Percentiles rank a stretch among this genome's conserved stretches.
phyloP scores from a whole-genome alignment of 2,329 filamentous ascomycete species.

The Paracoccidioides brasiliensis region DNA sequence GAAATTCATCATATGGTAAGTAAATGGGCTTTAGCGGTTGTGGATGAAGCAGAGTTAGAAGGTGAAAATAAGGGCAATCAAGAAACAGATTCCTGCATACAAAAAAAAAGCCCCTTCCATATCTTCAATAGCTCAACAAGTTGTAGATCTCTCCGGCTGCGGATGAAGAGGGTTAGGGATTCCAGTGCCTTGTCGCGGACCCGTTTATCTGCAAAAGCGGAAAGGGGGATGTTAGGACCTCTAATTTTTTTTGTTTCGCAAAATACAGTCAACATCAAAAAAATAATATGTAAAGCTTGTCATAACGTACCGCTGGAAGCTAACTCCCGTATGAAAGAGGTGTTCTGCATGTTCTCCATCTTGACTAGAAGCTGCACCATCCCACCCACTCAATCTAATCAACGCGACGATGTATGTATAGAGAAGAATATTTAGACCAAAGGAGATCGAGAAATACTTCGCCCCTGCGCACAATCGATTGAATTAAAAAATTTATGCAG shows the following conservation, averaged over 20 bases:
- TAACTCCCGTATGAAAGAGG: constrained; percentile 68
- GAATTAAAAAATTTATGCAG: too few relatives aligned
- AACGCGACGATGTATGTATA: not conserved
- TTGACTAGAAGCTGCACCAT: not conserved
- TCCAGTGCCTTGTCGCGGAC: constrained; percentile 63
- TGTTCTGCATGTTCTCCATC: constrained; percentile 30
- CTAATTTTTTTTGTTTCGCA: not conserved
- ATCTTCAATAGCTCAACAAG: constrained; percentile 68
- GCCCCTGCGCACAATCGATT: too few relatives aligned
- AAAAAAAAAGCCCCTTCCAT: constrained; percentile 91
- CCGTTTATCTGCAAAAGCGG: constrained; percentile 50
- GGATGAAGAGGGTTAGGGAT: constrained; percentile 66
- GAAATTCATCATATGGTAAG: not conserved
- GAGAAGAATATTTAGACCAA: not conserved
- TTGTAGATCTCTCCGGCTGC: constrained; percentile 47
- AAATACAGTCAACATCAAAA: not conserved
- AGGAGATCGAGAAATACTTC: too few relatives aligned
- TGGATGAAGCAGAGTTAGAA: constrained; percentile 36
- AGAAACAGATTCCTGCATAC: constrained; percentile 25
- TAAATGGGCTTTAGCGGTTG: not conserved
- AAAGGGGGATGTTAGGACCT: not conserved
- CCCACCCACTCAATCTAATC: not conserved
- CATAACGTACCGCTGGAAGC: constrained; percentile 62
- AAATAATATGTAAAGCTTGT: not conserved
- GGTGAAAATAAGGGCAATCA: constrained; percentile 60